phyloP scores from a whole-genome alignment of 139 green algal species.

The Microglena sp. region DNA sequence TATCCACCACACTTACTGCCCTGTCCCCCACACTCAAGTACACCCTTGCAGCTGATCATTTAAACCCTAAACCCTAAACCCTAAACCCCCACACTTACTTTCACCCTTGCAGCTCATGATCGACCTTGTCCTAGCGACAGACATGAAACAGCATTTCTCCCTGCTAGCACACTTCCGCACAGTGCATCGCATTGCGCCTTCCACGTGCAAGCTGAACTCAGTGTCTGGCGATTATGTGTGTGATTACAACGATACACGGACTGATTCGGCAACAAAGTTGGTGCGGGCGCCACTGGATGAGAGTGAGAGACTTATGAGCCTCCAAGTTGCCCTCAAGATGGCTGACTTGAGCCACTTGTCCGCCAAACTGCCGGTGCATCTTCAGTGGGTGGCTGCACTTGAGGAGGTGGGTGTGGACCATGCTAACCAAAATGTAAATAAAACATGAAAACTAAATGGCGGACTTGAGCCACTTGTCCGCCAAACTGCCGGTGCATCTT shows the following conservation, averaged over 20 bases:
- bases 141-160: slow-evolving; percentile 31
- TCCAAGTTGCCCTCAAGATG: slow-evolving; percentile 50
- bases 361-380: slow-evolving; percentile 30
- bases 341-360: slow-evolving; percentile 44
- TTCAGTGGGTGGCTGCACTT: slow-evolving; percentile 34
- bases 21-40: no score
- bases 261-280: no score
- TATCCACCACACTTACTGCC: no score
- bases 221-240: no score
- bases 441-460: no score
- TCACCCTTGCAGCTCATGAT: slow-evolving; percentile 13
- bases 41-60: slow-evolving; percentile 22
- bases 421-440: no score
- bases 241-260: no score
- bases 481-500: slow-evolving; percentile 30
- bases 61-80: no score
- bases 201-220: no score
- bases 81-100: no score
- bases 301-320: slow-evolving; percentile 13
- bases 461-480: slow-evolving; percentile 42
- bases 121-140: slow-evolving; percentile 33
- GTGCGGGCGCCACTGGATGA: slow-evolving; percentile 20
- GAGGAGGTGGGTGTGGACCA: slow-evolving; percentile 52
- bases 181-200: slow-evolving; percentile 6
- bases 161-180: slow-evolving; percentile 4